Base-by-base conservation (phyloP, 495 filamentous ascomycete genomes). In the Glonium stellatum region DNA sequence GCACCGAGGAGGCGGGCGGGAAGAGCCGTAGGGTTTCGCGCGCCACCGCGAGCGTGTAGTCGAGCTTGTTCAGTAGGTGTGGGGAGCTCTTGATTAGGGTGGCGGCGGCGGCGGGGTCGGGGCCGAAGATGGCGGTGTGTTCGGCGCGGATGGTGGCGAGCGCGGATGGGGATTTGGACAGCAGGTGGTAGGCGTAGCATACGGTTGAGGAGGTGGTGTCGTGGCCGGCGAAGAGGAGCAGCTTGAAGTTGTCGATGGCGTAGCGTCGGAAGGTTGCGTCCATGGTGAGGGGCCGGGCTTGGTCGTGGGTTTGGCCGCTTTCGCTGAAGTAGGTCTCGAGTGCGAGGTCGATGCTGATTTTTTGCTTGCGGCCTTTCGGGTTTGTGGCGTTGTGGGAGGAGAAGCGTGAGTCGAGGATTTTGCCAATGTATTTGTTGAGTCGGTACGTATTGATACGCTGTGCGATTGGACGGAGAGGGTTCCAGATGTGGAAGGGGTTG, bases 161-260 rank as follows among this genome's bases (percentile, higher is more conserved):
- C 10, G 58, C 66, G 8, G 69, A 65, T 0, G 76, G 76, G 50
- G 75, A 36, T 23, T 67, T 63, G 39, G 65, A 58, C 2, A 79
- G 71, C 8, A 73, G 58, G 44, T 77, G 68, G 57, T 70, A 73
- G 10, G 63, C 59, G 58, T 77, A 78, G 15, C 69, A 71, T 1
- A 78, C 55, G 4, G 73, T 69, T 3, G 64, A 71, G 19, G 71
- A 71, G 8, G 77, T 78, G 0, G 78, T 79, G 50, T 78, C 75
- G 57, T 79, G 77, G 0, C 78, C 78, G 2, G 75, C 75, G 42
- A 79, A 77, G 18, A 78, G 63, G 49, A 79, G 71, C 11, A 60
- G 54, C 39, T 66, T 60, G 39, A 74, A 58, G n/a, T 75, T 65
- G 44, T 65, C 57, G 35, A 68, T 66, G 11, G 70, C 67, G 18